Evolutionary conservation across 257 asterid species (phyloP).

Genomic region (Solanum appendiculatum): DNA sequence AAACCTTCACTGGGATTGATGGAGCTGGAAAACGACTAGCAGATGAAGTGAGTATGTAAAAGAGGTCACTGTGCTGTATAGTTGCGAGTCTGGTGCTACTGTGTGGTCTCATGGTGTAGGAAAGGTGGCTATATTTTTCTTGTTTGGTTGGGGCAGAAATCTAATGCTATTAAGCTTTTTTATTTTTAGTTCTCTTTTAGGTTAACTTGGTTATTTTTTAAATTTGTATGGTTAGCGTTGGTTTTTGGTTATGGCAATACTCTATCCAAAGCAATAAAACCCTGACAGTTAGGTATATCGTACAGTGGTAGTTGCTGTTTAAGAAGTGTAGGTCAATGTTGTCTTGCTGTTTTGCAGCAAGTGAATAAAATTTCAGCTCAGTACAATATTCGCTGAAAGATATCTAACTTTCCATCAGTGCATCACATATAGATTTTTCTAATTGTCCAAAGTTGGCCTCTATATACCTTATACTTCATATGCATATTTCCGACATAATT

Average conservation of each 20-base stretch:
- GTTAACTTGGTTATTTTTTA: not conserved
- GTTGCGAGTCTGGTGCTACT: not conserved
- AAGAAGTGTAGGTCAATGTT: not conserved
- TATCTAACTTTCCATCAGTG: not conserved
- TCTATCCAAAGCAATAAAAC: not conserved
- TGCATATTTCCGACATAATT: not conserved
- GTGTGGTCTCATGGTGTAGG: not conserved
- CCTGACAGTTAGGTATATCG: not conserved
- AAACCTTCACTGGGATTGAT: conserved; percentile 88
- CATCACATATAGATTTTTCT: not conserved
- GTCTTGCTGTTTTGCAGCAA: not conserved
- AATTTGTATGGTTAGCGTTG: not conserved
- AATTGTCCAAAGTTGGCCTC: not conserved
- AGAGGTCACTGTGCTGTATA: not conserved
- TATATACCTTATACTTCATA: not conserved
- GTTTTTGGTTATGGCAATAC: not conserved
- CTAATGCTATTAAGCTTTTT: not conserved
- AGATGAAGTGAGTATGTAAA: conserved; percentile 71
- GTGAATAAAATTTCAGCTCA: not conserved
- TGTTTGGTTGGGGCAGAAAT: not conserved
- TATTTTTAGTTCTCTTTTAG: not conserved
- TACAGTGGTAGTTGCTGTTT: not conserved
- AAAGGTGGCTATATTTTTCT: not conserved
- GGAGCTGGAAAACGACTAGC: conserved; percentile 92
- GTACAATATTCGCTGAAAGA: not conserved